Conservation (phyloP, 768 basidiomycete species). For the Mycena albidolilacea region DNA sequence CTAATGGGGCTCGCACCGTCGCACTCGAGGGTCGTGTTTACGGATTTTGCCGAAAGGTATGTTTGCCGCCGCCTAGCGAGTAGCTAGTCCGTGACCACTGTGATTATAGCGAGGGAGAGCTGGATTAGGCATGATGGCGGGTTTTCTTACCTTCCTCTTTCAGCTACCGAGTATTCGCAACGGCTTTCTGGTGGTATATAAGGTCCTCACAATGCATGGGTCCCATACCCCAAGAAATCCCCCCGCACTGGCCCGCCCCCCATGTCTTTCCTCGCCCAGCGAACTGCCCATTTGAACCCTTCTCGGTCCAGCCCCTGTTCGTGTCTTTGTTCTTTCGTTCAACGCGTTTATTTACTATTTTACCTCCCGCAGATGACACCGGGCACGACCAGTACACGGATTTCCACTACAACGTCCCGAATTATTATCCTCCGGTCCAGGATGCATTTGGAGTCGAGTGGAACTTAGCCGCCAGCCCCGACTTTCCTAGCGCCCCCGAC, state of each 20-base stretch:
- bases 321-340: conserved; percentile 11
- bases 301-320: conserved; percentile 14
- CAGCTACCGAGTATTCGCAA: conserved; percentile 25
- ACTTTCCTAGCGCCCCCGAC: neutral
- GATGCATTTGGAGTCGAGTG: conserved; percentile 10
- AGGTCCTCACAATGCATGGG: conserved; percentile 30
- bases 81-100: too few species aligned
- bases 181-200: conserved; percentile 36
- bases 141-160: conserved; percentile 13
- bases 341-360: conserved; percentile 8
- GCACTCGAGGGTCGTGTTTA: too few species aligned
- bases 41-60: too few species aligned
- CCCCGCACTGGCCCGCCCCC: neutral
- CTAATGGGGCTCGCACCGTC: too few species aligned
- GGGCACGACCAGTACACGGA: conserved; percentile 10
- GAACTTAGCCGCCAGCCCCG: neutral
- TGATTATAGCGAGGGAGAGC: neutral
- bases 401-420: neutral
- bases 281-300: neutral
- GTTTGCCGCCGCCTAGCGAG: too few species aligned
- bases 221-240: neutral
- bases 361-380: conserved; percentile 12
- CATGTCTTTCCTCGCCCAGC: conserved; percentile 10
- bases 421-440: conserved; percentile 3
- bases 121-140: neutral